Percentiles rank a stretch among this genome's conserved stretches.
phyloP scores from a whole-genome alignment of 2,329 filamentous ascomycete species.

The Talaromyces sp. region DNA sequence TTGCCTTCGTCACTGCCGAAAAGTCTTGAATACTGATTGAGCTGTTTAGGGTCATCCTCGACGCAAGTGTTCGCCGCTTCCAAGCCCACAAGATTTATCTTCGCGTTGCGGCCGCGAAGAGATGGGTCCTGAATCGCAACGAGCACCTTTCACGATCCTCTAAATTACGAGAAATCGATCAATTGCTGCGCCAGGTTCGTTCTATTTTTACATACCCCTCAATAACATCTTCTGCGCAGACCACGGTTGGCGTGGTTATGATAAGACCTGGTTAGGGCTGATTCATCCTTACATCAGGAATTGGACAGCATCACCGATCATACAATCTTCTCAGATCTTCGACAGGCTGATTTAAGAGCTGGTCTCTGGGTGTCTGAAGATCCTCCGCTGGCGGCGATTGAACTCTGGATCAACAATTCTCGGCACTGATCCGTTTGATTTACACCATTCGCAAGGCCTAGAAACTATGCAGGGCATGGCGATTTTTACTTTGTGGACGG shows the following conservation, averaged over 20 bases:
- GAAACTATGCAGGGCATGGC: background rate
- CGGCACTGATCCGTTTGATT: constrained; percentile 22
- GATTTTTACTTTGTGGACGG: background rate
- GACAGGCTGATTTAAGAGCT: constrained; percentile 52
- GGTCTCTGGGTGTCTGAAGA: constrained; percentile 62
- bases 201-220: background rate
- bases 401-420: constrained; percentile 42
- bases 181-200: constrained; percentile 49
- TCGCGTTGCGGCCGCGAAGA: constrained; percentile 53
- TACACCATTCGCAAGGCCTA: background rate
- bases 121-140: constrained; percentile 56
- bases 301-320: constrained; percentile 55
- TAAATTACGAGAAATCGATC: constrained; percentile 48
- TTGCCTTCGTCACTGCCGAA: background rate
- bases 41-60: constrained; percentile 53
- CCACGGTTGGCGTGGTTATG: background rate
- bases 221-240: background rate
- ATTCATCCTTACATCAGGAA: constrained; percentile 43
- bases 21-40: background rate
- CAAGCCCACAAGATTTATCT: constrained; percentile 60
- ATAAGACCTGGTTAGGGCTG: background rate
- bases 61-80: constrained; percentile 58
- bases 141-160: constrained; percentile 49
- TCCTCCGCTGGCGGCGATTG: constrained; percentile 52
- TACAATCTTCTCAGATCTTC: constrained; percentile 54